phyloP scores from a whole-genome alignment of 169 alveolate genomes.

The Eimeria zaria region DNA sequence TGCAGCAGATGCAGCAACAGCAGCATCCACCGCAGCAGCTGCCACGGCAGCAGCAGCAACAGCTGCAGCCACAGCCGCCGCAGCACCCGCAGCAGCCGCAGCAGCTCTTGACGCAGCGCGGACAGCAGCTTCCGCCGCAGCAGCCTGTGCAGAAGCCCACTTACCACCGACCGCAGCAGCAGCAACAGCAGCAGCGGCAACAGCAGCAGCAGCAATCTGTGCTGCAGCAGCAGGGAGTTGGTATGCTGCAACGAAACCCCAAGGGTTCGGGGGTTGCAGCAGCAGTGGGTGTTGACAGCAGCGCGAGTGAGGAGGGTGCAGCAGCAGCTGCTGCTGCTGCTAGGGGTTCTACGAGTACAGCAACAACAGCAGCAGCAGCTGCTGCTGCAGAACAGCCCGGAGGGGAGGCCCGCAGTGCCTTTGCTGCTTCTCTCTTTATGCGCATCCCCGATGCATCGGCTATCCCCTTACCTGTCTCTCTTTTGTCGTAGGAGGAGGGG shows the following conservation, averaged over 20 bases:
- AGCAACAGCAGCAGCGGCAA: not conserved
- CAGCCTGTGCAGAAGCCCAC: not conserved
- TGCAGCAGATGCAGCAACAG: slow-evolving; percentile 13
- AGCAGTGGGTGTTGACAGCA: not conserved
- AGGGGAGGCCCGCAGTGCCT: not conserved
- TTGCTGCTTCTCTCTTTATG: slow-evolving; percentile 57
- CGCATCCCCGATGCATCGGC: slow-evolving; percentile 13
- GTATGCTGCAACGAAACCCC: not conserved
- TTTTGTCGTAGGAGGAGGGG: slow-evolving; percentile 17
- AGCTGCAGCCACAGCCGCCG: not conserved
- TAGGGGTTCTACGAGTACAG: not conserved
- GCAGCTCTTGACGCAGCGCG: not conserved
- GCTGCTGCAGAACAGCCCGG: slow-evolving; percentile 7
- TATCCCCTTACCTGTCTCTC: slow-evolving; percentile 39
- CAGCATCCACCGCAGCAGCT: too few relatives aligned
- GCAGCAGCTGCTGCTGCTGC: not conserved
- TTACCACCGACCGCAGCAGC: not conserved
- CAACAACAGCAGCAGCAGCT: not conserved
- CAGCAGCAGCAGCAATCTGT: not conserved
- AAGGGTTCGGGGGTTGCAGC: not conserved
- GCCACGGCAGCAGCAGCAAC: not conserved
- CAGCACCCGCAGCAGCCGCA: not conserved
- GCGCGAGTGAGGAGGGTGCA: not conserved
- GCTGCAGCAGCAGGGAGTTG: not conserved
- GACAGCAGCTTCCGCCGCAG: too few relatives aligned